phyloP scores from a whole-genome alignment of 208 protist species.

The Wallacemonas sp. region DNA sequence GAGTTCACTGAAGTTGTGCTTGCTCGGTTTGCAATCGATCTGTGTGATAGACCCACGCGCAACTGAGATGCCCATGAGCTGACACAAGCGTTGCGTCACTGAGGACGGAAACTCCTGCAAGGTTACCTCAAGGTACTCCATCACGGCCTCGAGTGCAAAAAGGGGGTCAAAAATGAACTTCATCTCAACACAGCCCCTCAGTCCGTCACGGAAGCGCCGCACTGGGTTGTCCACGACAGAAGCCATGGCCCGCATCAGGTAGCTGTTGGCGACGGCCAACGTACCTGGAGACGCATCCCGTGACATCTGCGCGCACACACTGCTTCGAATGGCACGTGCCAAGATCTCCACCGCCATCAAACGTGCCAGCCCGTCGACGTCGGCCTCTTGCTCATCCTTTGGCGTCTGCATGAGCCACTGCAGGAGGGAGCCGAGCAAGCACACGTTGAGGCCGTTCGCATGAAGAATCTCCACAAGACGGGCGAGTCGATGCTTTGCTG shows the following conservation, averaged over 20 bases:
- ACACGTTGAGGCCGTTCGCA: slow-evolving; percentile 40
- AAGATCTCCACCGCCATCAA: slow-evolving; percentile 46
- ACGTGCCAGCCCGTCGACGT: slow-evolving; percentile 28
- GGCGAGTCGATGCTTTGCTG: slow-evolving; percentile 24
- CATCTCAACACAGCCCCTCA: slow-evolving; percentile 33
- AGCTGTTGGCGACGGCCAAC: slow-evolving; percentile 26
- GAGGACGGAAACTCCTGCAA: slow-evolving; percentile 22
- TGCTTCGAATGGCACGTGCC: slow-evolving; percentile 38
- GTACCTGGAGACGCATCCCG: slow-evolving; percentile 21
- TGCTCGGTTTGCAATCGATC: slow-evolving; percentile 29
- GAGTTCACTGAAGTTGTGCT: slow-evolving; percentile 41
- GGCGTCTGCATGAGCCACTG: slow-evolving; percentile 25
- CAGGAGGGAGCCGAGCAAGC: slow-evolving; percentile 35
- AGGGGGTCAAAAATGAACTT: slow-evolving; percentile 35
- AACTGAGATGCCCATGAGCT: slow-evolving; percentile 42
- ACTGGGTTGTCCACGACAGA: slow-evolving; percentile 33
- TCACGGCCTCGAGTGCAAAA: neutral
- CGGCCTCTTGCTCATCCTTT: slow-evolving; percentile 33
- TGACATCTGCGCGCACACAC: slow-evolving; percentile 30
- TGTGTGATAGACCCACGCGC: slow-evolving; percentile 30
- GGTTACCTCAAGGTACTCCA: slow-evolving; percentile 17
- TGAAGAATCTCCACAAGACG: slow-evolving; percentile 42
- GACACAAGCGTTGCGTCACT: slow-evolving; percentile 43
- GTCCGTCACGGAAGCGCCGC: slow-evolving; percentile 28
- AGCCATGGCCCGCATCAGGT: slow-evolving; percentile 40